These are phyloP conservation scores for Dysphania ambrosioides DNA, from an alignment of 148 eudicot species.

Conservation along the genomic window DNA sequence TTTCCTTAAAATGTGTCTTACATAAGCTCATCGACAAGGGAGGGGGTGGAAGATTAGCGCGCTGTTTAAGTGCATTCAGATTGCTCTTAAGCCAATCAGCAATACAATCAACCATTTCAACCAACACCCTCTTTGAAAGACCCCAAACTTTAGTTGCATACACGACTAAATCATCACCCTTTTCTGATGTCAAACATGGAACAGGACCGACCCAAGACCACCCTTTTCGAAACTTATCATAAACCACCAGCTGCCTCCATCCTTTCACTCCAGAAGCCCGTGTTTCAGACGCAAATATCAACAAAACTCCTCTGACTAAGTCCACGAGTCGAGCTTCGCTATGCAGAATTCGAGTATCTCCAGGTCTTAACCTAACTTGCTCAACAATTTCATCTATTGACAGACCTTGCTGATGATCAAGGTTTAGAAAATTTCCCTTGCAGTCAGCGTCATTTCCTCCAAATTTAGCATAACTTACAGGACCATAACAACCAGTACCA, in stretches of 20 bases:
- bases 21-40: slow-evolving; percentile 42
- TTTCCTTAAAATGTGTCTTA: slow-evolving; percentile 48
- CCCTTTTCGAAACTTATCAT: slow-evolving; percentile 44
- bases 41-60: slow-evolving; percentile 53
- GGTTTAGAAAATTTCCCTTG: neutral
- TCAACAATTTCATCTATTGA: slow-evolving; percentile 49
- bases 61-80: slow-evolving; percentile 51
- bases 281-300: slow-evolving; percentile 47
- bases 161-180: slow-evolving; percentile 28
- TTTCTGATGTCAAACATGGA: slow-evolving; percentile 23
- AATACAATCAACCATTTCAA: slow-evolving; percentile 53
- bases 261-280: slow-evolving; percentile 55
- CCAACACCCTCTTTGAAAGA: slow-evolving; percentile 46
- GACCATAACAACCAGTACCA: slow-evolving; percentile 21
- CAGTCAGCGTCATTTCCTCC: slow-evolving; percentile 12
- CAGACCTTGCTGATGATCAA: neutral
- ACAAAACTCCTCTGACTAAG: slow-evolving; percentile 57
- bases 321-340: slow-evolving; percentile 59
- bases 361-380: slow-evolving; percentile 61
- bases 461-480: neutral
- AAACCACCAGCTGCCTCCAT: slow-evolving; percentile 46
- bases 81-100: slow-evolving; percentile 58
- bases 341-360: slow-evolving; percentile 59
- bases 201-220: slow-evolving; percentile 63
- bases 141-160: slow-evolving; percentile 56